Percentiles rank a stretch among this genome's conserved stretches.
phyloP scores from a whole-genome alignment of 305 asterid species.

The Stenogyne calaminthoides region DNA sequence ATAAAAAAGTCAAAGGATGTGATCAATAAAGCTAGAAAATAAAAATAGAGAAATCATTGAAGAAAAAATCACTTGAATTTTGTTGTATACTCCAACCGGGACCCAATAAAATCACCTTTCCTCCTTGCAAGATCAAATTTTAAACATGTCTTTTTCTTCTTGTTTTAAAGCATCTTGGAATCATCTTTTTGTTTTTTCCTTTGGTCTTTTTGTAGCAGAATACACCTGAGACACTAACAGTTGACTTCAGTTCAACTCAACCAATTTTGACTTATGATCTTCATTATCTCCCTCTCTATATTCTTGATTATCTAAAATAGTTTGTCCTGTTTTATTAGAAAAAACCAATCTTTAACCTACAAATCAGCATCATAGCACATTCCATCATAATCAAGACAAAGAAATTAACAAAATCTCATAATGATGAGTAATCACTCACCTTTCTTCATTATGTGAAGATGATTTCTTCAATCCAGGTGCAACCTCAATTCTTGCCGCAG shows the following conservation, averaged over 20 bases:
- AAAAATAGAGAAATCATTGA: background rate
- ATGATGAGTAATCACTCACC: conserved; percentile 37
- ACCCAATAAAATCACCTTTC: conserved; percentile 12
- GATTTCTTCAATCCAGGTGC: conserved; percentile 63
- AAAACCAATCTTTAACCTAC: background rate
- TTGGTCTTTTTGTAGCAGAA: conserved; percentile 15
- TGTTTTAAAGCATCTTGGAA: conserved; percentile 24
- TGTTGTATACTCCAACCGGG: conserved; percentile 21
- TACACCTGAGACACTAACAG: conserved; percentile 25
- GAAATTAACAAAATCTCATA: background rate
- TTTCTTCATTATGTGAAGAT: conserved; percentile 79
- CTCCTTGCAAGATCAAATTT: conserved; percentile 7
- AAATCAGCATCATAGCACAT: background rate
- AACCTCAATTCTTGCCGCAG: conserved; percentile 34
- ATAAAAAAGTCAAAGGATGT: background rate
- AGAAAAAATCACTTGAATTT: conserved; percentile 12
- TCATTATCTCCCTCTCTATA: background rate
- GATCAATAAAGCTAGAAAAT: background rate
- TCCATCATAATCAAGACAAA: background rate
- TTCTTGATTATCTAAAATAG: background rate
- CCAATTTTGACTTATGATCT: background rate
- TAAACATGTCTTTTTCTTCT: conserved; percentile 22
- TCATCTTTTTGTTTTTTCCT: conserved; percentile 19
- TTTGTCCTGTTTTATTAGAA: background rate
- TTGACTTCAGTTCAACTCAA: conserved; percentile 35